phyloP scores from a whole-genome alignment of 805 yeast genomes.

The Spathaspora sp. region DNA sequence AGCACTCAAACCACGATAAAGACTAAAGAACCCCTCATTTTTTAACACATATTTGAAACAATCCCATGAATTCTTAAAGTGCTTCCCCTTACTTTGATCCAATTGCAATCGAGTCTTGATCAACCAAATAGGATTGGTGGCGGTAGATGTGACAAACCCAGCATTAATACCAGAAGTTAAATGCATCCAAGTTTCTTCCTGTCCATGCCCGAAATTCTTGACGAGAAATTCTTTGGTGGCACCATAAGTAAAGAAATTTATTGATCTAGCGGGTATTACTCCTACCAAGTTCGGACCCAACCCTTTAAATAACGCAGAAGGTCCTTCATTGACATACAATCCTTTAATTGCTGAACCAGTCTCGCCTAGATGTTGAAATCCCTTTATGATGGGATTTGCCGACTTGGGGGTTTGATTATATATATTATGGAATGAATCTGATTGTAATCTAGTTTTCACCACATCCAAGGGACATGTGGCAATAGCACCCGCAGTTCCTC shows the following conservation, averaged over 20 bases:
- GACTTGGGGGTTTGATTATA: conserved; percentile 48
- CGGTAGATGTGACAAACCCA: conserved; percentile 91
- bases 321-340: conserved; percentile 76
- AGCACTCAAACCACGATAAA: conserved; percentile 90
- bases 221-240: conserved; percentile 79
- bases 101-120: conserved; percentile 91
- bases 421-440: conserved; percentile 68
- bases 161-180: conserved; percentile 84
- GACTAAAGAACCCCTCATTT: conserved; percentile 74
- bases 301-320: conserved; percentile 85
- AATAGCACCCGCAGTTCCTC: conserved; percentile 97
- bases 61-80: conserved; percentile 81
- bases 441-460: conserved; percentile 91
- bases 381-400: conserved; percentile 37
- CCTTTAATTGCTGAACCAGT: conserved; percentile 68
- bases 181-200: conserved; percentile 84
- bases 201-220: conserved; percentile 46
- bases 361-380: conserved; percentile 72
- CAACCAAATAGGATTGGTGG: conserved; percentile 97
- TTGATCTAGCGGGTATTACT: conserved; percentile 96
- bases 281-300: conserved; percentile 96
- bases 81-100: conserved; percentile 65
- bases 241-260: conserved; percentile 96
- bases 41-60: conserved; percentile 67
- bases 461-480: conserved; percentile 94